A percentile compares a stretch with the other conserved stretches of the same genome.
Evolutionary conservation across 352 stramenopile genomes (phyloP).

Genomic region (Phytophthora meadii): DNA sequence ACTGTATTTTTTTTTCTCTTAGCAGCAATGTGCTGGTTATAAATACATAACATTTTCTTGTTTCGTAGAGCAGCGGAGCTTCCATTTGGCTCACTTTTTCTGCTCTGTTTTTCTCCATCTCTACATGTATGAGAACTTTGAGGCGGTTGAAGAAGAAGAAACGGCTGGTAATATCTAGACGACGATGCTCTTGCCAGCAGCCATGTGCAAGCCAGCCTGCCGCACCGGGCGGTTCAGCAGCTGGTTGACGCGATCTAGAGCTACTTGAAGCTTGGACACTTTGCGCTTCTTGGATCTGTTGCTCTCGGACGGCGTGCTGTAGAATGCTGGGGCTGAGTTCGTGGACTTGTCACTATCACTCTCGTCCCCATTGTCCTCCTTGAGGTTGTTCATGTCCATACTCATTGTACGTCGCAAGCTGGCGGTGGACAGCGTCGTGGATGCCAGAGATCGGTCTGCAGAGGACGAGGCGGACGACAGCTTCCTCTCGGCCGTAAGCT

Average conservation of each 20-base stretch:
- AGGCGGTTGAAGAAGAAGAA: slow-evolving; percentile 16
- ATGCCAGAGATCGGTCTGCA: slow-evolving; percentile 26
- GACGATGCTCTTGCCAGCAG: slow-evolving; percentile 72
- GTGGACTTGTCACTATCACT: slow-evolving; percentile 31
- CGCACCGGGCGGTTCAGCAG: slow-evolving; percentile 79
- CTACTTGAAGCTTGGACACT: slow-evolving; percentile 69
- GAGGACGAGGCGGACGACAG: slow-evolving; percentile 23
- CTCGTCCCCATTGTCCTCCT: slow-evolving; percentile 33
- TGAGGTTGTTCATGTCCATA: slow-evolving; percentile 27
- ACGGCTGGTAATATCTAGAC: slow-evolving; percentile 40
- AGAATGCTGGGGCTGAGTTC: slow-evolving; percentile 33
- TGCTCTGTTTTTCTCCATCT: slow-evolving; percentile 28
- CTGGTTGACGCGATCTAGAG: slow-evolving; percentile 73
- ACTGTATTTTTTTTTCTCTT: slow-evolving; percentile 34
- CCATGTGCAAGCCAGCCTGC: slow-evolving; percentile 71
- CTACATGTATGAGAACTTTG: slow-evolving; percentile 24
- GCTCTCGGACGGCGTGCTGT: slow-evolving; percentile 41
- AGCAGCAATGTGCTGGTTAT: slow-evolving; percentile 25
- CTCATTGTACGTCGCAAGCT: slow-evolving; percentile 32
- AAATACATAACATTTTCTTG: slow-evolving; percentile 40
- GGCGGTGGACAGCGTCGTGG: slow-evolving; percentile 27
- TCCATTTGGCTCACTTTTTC: slow-evolving; percentile 33
- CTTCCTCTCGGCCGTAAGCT: slow-evolving; percentile 31
- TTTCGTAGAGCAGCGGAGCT: slow-evolving; percentile 21
- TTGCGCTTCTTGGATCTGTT: slow-evolving; percentile 68